Conservation (phyloP, 306 rosid genomes). For the Gleditsia sinensis region DNA sequence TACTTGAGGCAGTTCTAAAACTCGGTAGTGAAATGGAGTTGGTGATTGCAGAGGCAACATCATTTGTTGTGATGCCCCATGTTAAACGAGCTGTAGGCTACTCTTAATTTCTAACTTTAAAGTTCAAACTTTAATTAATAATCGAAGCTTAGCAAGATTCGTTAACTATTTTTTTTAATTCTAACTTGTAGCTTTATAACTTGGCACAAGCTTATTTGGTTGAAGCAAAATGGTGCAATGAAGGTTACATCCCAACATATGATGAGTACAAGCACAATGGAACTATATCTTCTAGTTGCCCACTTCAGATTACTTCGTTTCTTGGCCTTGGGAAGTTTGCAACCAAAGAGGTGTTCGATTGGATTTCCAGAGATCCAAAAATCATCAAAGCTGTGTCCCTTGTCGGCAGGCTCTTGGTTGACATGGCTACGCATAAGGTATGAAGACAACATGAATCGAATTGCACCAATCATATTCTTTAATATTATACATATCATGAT, state of each 20-base stretch:
- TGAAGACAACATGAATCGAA: background rate
- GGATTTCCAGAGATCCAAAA: constrained; percentile 33
- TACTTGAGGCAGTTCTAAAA: background rate
- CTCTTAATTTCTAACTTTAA: background rate
- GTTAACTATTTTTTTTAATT: too few species aligned
- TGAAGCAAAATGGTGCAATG: constrained; percentile 34
- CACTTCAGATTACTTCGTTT: background rate
- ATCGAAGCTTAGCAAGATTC: too few species aligned
- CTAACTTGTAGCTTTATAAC: background rate
- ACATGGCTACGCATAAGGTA: constrained; percentile 46
- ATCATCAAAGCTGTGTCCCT: constrained; percentile 16
- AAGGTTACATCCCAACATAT: constrained; percentile 21
- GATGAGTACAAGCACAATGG: constrained; percentile 34
- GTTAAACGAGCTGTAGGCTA: background rate
- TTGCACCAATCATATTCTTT: too few species aligned
- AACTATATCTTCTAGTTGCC: background rate
- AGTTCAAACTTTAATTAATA: background rate
- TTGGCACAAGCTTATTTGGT: background rate
- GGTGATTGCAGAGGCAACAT: background rate
- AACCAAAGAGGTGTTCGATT: constrained; percentile 38
- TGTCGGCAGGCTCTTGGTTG: constrained; percentile 31
- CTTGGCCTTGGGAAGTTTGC: constrained; percentile 30
- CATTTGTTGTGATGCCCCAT: background rate
- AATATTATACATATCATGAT: too few species aligned
- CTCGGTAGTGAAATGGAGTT: background rate